These are phyloP conservation scores for Musa troglodytarum DNA, from an alignment of 176 grass and related monocot species.

Conservation along the genomic window DNA sequence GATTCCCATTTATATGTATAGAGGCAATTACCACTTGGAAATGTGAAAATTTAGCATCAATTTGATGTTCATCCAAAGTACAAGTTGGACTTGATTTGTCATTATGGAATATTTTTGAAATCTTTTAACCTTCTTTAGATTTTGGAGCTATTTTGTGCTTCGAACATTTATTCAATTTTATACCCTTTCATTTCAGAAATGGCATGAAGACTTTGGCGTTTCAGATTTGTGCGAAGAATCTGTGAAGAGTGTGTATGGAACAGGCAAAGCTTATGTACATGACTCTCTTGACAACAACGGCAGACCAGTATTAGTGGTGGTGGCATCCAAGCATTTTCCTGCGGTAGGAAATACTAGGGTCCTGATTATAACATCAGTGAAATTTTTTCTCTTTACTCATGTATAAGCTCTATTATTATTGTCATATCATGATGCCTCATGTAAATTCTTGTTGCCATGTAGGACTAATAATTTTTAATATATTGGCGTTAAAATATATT, in stretches of 20 bases:
- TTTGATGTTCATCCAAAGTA: neutral
- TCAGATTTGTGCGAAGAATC: constrained; percentile 68
- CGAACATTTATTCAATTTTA: constrained; percentile 25
- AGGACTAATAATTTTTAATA: neutral
- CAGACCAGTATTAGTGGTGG: constrained; percentile 71
- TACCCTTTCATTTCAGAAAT: constrained; percentile 51
- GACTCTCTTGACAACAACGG: constrained; percentile 55
- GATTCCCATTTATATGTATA: neutral
- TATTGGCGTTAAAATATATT: neutral
- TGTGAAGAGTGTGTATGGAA: constrained; percentile 52
- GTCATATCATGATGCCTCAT: neutral
- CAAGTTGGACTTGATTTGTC: neutral
- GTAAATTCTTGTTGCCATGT: neutral
- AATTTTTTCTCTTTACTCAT: neutral
- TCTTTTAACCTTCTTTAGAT: neutral
- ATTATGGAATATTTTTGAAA: neutral
- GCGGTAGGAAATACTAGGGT: constrained; percentile 32
- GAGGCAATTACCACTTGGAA: neutral
- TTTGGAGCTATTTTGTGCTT: neutral
- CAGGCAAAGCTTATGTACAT: constrained; percentile 80
- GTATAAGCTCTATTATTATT: neutral
- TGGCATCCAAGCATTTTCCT: constrained; percentile 68
- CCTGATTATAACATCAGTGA: neutral
- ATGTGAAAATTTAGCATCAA: neutral
- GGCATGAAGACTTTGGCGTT: constrained; percentile 60